Evolutionary conservation across 2,329 filamentous ascomycete species (phyloP).

Genomic region (Colletotrichum liaoningense): DNA sequence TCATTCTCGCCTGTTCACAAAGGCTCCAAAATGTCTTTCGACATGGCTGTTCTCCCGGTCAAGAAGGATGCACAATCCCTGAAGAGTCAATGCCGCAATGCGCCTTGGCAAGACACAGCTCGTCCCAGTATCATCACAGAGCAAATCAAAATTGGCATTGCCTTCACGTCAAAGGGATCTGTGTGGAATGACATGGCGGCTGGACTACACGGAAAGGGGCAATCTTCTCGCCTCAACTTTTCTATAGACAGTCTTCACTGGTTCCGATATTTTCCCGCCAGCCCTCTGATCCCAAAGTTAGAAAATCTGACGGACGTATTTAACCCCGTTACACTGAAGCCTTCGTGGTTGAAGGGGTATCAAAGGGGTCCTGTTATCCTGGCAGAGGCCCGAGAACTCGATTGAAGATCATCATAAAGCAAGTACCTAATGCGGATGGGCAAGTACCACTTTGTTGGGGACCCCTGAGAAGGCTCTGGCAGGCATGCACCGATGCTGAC

Average conservation of each 20-base stretch:
- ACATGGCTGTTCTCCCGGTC: neutral
- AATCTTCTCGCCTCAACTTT: neutral
- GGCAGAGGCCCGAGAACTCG: neutral
- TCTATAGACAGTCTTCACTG: neutral
- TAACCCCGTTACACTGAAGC: neutral
- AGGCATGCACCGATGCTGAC: neutral
- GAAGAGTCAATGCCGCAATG: neutral
- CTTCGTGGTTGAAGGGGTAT: neutral
- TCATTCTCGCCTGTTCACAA: neutral
- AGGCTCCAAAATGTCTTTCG: neutral
- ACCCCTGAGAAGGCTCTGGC: neutral
- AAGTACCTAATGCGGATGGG: neutral
- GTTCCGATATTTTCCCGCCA: neutral
- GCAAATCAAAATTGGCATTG: too few species aligned
- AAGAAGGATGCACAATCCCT: neutral
- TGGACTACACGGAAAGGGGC: neutral
- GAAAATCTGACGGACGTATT: neutral
- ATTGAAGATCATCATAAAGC: neutral
- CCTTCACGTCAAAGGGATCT: neutral
- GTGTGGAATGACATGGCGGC: neutral
- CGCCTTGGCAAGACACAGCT: neutral
- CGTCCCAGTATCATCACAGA: neutral
- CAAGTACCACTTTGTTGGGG: neutral
- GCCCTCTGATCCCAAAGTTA: neutral
- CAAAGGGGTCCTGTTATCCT: neutral